Conservation (phyloP, 176 grass and related monocot genomes). For the bread wheat (Triticum aestivum) region DNA sequence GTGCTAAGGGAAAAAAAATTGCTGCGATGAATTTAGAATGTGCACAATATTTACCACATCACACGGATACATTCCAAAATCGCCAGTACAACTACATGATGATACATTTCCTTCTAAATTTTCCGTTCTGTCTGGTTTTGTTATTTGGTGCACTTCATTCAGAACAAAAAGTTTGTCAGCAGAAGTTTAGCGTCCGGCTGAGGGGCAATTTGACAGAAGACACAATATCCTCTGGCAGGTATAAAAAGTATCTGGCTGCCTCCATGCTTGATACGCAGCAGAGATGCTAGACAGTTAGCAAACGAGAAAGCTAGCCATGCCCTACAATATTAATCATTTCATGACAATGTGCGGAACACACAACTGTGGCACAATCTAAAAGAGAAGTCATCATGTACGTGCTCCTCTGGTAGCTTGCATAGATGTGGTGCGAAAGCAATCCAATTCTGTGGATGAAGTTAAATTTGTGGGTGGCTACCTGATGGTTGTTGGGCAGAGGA, state of each 20-base stretch:
- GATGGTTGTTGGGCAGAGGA: constrained; percentile 67
- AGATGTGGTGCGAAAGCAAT: neutral
- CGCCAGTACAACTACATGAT: neutral
- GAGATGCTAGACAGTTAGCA: neutral
- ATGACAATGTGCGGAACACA: neutral
- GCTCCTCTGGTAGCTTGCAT: neutral
- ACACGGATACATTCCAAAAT: constrained; percentile 5
- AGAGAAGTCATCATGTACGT: neutral
- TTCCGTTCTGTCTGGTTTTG: neutral
- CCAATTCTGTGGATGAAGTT: neutral
- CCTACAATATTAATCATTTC: neutral
- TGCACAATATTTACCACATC: neutral
- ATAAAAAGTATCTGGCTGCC: neutral
- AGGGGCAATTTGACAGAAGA: neutral
- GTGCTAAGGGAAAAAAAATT: neutral
- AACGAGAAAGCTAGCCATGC: neutral
- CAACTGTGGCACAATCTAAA: neutral
- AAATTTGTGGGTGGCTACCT: constrained; percentile 43
- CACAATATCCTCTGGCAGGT: neutral
- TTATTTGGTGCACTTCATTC: neutral
- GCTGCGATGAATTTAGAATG: neutral
- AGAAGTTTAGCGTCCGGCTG: neutral
- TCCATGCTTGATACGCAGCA: neutral
- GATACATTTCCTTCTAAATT: neutral
- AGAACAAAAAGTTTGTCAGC: neutral